Evolutionary conservation across 306 rosid genomes (phyloP), one percentile per base, ranked within the genome.

Genomic region (Cicer chorassanicum): DNA sequence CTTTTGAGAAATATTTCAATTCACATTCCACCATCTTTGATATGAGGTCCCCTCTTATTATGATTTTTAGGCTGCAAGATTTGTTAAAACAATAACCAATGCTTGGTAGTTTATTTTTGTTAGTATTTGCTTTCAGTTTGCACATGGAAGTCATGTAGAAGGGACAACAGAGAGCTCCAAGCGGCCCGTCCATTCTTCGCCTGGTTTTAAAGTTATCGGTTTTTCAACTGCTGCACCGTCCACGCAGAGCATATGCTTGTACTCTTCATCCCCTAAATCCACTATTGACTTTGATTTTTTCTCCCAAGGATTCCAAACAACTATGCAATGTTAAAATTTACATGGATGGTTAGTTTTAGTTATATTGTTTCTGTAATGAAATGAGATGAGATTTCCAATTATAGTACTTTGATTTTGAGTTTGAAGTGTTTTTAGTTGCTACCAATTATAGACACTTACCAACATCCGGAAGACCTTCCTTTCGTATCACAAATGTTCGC

Each of bases 251-350:
- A 90, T 94, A 11, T 87, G 89, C 76, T 88, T 89, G 85, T 91
- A 92, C 79, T 94, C 99, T 75, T 91, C 96, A 53, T 94, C 95
- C 55, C 97, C 96, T 0, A 92, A 83, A 86, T 92, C 99, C 0
- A 8, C 78, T 6, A 90, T 79, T 6, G 89, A 18, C 84, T 87
- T 90, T 0, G 93, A 76, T 45, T 86, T 90, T 84, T 78, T 93
- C 63, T 87, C 95, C 98, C 97, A 94, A 0, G 98, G 98, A 85
- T 94, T 92, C 98, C 98, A 91, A 16, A 94, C 96, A 86, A 84
- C 97, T 94, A 73, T 19, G 61, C 38, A 75, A 75, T 76, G 51
- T 45, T 73, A 78, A 62, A 80, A 14, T 16, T 10, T 2, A 13
- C 5, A 49, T 42, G n/a, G 16, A 39, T 55, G 68, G 19, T 71